These are phyloP conservation scores for Cyclanthera cordifolia DNA, from an alignment of 306 rosid species.

Conservation along the genomic window DNA sequence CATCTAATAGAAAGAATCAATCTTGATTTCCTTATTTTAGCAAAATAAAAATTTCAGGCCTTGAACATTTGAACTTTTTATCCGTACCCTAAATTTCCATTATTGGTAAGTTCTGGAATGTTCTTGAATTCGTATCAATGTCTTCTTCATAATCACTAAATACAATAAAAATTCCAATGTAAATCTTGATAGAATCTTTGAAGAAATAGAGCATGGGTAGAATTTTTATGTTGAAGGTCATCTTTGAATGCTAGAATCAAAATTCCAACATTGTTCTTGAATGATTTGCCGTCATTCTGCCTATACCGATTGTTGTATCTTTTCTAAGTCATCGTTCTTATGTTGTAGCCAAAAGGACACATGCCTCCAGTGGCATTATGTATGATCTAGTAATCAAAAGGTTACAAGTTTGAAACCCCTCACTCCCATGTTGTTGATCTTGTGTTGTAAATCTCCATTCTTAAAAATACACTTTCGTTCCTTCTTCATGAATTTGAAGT, in stretches of 20 bases:
- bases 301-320: not conserved
- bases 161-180: not conserved
- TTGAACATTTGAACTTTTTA: not conserved
- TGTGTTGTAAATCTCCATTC: not conserved
- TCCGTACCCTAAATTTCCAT: no score
- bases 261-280: not conserved
- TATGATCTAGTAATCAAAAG: no score
- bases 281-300: not conserved
- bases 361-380: no score
- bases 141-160: not conserved
- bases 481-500: not conserved
- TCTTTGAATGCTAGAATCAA: not conserved
- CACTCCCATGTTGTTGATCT: no score
- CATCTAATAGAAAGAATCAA: not conserved
- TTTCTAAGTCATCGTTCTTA: not conserved
- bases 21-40: not conserved
- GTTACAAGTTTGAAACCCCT: no score
- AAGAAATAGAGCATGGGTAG: not conserved
- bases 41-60: not conserved
- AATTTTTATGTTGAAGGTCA: not conserved
- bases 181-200: not conserved
- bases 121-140: not conserved
- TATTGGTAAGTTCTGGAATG: no score
- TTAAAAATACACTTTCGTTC: not conserved
- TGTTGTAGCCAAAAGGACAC: no score